Conservation (phyloP, 768 basidiomycete genomes). For the Kwoniella sp. region DNA sequence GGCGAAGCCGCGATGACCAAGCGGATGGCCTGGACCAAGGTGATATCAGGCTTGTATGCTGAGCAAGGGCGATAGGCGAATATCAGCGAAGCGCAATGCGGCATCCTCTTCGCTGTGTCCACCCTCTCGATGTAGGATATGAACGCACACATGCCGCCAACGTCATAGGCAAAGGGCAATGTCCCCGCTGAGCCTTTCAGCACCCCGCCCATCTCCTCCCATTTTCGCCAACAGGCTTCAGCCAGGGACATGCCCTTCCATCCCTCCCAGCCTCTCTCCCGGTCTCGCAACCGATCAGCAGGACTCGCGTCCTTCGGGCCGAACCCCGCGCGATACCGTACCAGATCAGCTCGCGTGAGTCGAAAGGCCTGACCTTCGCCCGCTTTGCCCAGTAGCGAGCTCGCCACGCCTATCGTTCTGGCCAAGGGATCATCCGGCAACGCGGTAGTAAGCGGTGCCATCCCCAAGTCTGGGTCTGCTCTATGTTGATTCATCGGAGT, state of each 20-base stretch:
- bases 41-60: constrained; percentile 16
- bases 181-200: neutral
- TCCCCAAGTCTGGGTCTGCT: neutral
- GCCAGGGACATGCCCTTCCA: neutral
- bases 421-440: neutral
- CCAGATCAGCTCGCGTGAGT: constrained; percentile 2
- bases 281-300: neutral
- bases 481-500: too few relatives aligned
- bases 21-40: constrained; percentile 8
- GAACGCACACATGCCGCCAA: constrained; percentile 4
- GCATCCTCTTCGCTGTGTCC: neutral
- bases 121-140: neutral
- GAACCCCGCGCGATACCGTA: neutral
- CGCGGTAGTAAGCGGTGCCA: neutral
- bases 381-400: neutral
- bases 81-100: neutral
- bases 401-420: constrained; percentile 3
- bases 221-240: constrained; percentile 12
- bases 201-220: constrained; percentile 14
- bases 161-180: constrained; percentile 3
- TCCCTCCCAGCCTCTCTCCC: neutral
- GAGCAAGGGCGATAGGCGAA: too few relatives aligned
- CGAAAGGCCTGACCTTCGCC: neutral
- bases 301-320: neutral
- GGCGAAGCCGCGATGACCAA: constrained; percentile 24